A percentile compares a stretch with the other conserved stretches of the same genome.
Conservation (phyloP, 2,329 filamentous ascomycete genomes). For the Harringtonia lauricola region DNA sequence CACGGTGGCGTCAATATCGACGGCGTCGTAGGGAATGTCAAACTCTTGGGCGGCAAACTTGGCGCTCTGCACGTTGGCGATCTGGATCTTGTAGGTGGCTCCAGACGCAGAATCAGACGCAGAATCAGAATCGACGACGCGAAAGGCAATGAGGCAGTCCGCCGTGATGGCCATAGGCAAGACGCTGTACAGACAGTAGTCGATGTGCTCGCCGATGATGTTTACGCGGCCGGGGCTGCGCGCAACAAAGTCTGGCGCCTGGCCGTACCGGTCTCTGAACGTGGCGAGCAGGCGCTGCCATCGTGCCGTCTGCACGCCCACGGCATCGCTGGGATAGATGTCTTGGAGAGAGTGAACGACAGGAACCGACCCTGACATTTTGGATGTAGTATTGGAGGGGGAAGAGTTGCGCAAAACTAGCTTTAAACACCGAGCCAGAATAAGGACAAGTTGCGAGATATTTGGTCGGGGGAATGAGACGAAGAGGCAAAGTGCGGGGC, state of each 20-base stretch:
- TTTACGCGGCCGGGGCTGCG: slow-evolving; percentile 92
- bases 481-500: too few species aligned
- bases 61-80: slow-evolving; percentile 65
- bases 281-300: slow-evolving; percentile 64
- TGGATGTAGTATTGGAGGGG: background rate
- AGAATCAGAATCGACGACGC: slow-evolving; percentile 33
- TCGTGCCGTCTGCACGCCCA: slow-evolving; percentile 55
- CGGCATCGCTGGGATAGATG: slow-evolving; percentile 70
- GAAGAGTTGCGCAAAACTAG: background rate
- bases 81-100: slow-evolving; percentile 55
- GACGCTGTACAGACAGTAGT: slow-evolving; percentile 94
- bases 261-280: slow-evolving; percentile 62
- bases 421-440: too few species aligned
- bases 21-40: slow-evolving; percentile 48
- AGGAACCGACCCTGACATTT: slow-evolving; percentile 55
- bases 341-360: slow-evolving; percentile 63
- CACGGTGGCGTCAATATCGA: slow-evolving; percentile 71
- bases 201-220: slow-evolving; percentile 98
- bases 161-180: slow-evolving; percentile 91
- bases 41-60: slow-evolving; percentile 73
- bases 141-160: slow-evolving; percentile 80
- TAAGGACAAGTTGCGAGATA: too few species aligned
- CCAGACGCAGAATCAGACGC: slow-evolving; percentile 32
- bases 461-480: too few species aligned
- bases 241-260: slow-evolving; percentile 67